Evolutionary conservation across 192 early-diverging fungal species (phyloP).

Genomic region (Chytriomyces hyalinus): DNA sequence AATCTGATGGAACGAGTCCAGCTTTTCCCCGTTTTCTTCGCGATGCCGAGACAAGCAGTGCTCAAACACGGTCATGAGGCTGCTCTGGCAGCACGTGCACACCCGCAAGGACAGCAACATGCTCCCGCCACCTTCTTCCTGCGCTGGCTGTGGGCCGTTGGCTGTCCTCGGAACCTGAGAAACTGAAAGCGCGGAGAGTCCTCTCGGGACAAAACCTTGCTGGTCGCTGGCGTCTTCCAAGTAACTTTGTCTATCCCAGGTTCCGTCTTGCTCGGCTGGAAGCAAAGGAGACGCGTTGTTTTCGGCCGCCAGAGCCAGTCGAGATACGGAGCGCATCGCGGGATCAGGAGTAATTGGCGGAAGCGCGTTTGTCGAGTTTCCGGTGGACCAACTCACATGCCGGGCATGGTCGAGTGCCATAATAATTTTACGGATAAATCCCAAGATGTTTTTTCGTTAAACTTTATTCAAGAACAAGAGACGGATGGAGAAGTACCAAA

Average conservation of each 20-base stretch:
- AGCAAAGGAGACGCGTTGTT: not conserved
- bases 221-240: not conserved
- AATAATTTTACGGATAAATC: not conserved
- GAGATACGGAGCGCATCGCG: too few species aligned
- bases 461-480: slow-evolving; percentile 16
- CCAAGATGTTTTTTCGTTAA: not conserved
- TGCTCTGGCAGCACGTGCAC: slow-evolving; percentile 52
- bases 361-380: not conserved
- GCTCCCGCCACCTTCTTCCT: not conserved
- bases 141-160: not conserved
- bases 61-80: slow-evolving; percentile 54
- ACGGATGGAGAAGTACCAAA: slow-evolving; percentile 72
- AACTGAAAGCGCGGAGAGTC: not conserved
- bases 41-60: slow-evolving; percentile 49
- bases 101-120: slow-evolving; percentile 50
- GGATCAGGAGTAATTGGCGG: slow-evolving; percentile 6
- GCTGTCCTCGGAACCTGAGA: not conserved
- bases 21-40: not conserved
- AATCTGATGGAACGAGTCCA: slow-evolving; percentile 53
- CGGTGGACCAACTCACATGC: slow-evolving; percentile 13
- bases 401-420: not conserved
- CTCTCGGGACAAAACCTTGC: not conserved
- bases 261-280: not conserved
- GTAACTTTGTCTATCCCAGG: not conserved
- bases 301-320: not conserved